These are phyloP conservation scores for Salvia rosmarinus DNA, from an alignment of 257 asterid species.

Conservation along the genomic window DNA sequence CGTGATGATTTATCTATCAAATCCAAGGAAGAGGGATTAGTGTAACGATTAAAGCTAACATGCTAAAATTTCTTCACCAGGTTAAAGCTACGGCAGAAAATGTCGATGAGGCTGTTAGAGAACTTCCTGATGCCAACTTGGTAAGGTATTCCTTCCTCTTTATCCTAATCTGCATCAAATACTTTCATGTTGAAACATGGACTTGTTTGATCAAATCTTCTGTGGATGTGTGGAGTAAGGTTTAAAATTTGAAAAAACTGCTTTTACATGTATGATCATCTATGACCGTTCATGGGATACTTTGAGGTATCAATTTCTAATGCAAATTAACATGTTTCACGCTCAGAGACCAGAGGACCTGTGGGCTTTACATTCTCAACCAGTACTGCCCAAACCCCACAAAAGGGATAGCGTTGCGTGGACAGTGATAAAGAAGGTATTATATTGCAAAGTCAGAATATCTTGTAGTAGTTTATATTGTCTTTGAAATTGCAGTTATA, in stretches of 20 bases:
- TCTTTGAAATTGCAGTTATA: constrained; percentile 5
- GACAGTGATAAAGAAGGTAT: constrained; percentile 86
- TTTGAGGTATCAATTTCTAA: constrained; percentile 38
- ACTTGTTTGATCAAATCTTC: constrained; percentile 5
- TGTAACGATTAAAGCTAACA: neutral
- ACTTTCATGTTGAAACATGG: constrained; percentile 16
- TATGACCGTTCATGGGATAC: constrained; percentile 26
- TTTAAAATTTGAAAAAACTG: constrained; percentile 7
- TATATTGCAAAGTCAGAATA: neutral
- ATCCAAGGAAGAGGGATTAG: constrained; percentile 3
- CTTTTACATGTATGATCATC: constrained; percentile 21
- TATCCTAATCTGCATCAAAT: constrained; percentile 31
- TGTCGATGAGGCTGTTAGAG: constrained; percentile 95
- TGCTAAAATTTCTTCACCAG: constrained; percentile 43
- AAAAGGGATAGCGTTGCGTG: constrained; percentile 64
- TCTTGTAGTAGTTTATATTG: neutral
- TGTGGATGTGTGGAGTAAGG: constrained; percentile 14
- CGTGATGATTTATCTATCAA: constrained; percentile 17
- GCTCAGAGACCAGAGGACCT: constrained; percentile 92
- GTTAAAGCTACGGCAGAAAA: constrained; percentile 98
- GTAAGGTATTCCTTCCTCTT: constrained; percentile 87
- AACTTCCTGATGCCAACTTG: constrained; percentile 99
- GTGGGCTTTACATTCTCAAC: constrained; percentile 89
- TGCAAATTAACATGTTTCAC: constrained; percentile 31
- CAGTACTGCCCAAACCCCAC: constrained; percentile 87